A percentile compares a stretch with the other conserved stretches of the same genome.
phyloP scores from a whole-genome alignment of 257 asterid genomes.

The Handroanthus guayacan region DNA sequence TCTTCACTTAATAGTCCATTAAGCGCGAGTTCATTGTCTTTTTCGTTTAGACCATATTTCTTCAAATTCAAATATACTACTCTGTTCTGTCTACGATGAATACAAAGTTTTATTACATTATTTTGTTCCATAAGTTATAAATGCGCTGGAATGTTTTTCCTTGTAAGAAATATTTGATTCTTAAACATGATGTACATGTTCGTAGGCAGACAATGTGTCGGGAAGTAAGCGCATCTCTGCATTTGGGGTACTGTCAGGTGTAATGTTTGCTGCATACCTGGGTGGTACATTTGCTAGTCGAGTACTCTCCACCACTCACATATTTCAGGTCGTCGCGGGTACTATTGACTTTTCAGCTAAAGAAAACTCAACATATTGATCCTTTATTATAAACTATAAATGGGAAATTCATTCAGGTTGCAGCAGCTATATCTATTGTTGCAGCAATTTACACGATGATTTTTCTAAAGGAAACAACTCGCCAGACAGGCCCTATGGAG shows the following conservation, averaged over 20 bases:
- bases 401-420: conserved; percentile 43
- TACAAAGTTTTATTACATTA: not conserved
- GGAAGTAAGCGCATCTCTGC: conserved; percentile 59
- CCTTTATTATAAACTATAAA: not conserved
- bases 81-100: no score
- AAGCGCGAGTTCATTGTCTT: not conserved
- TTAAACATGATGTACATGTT: conserved; percentile 12
- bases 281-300: conserved; percentile 60
- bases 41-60: no score
- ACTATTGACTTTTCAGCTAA: conserved; percentile 18
- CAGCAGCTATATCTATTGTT: conserved; percentile 50
- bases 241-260: conserved; percentile 57
- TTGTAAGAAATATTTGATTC: conserved; percentile 2
- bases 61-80: no score
- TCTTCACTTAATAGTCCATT: not conserved
- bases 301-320: conserved; percentile 52
- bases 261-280: conserved; percentile 48
- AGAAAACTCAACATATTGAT: conserved; percentile 19
- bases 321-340: conserved; percentile 49
- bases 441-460: conserved; percentile 56
- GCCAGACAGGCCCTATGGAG: conserved; percentile 35
- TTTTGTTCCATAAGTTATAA: not conserved
- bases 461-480: conserved; percentile 50
- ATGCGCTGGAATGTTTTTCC: no score
- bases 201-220: conserved; percentile 61